Conservation (phyloP, 441 rosid genomes). For the Populus tomentosa region DNA sequence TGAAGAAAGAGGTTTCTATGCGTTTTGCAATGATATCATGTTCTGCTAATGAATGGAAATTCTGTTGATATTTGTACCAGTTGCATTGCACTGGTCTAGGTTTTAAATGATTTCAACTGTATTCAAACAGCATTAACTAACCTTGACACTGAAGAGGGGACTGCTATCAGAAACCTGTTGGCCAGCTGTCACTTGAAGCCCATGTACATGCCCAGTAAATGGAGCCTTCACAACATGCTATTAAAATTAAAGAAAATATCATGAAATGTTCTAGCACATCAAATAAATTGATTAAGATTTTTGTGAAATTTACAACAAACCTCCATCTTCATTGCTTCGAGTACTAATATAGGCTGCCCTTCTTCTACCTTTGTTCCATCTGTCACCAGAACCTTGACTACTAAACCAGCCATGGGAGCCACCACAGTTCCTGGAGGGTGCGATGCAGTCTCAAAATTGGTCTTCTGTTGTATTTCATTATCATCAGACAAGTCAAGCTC, state of each 20-base stretch:
- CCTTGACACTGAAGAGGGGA: conserved; percentile 74
- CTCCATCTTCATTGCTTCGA: conserved; percentile 99
- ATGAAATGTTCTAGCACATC: background rate
- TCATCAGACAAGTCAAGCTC: conserved; percentile 53
- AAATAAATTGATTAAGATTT: conserved; percentile 1
- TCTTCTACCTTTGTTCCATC: conserved; percentile 66
- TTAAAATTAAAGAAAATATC: background rate
- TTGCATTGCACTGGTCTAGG: background rate
- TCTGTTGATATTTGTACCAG: background rate
- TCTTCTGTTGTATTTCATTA: conserved; percentile 52
- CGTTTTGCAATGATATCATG: background rate
- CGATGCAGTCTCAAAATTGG: conserved; percentile 44
- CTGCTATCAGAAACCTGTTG: conserved; percentile 76
- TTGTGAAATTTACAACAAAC: conserved; percentile 34
- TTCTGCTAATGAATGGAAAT: background rate
- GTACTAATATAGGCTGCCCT: conserved; percentile 78
- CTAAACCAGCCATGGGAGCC: conserved; percentile 97
- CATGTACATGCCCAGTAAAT: conserved; percentile 55
- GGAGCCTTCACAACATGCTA: conserved; percentile 93
- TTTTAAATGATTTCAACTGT: conserved; percentile 3
- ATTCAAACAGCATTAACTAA: conserved; percentile 31
- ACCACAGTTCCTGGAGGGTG: conserved; percentile 67
- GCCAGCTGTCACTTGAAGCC: conserved; percentile 65
- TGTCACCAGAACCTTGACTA: conserved; percentile 78
- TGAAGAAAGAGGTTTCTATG: background rate